These are phyloP conservation scores for Epichloe bromicola DNA, from an alignment of 2,329 filamentous ascomycete species.

Conservation along the genomic window DNA sequence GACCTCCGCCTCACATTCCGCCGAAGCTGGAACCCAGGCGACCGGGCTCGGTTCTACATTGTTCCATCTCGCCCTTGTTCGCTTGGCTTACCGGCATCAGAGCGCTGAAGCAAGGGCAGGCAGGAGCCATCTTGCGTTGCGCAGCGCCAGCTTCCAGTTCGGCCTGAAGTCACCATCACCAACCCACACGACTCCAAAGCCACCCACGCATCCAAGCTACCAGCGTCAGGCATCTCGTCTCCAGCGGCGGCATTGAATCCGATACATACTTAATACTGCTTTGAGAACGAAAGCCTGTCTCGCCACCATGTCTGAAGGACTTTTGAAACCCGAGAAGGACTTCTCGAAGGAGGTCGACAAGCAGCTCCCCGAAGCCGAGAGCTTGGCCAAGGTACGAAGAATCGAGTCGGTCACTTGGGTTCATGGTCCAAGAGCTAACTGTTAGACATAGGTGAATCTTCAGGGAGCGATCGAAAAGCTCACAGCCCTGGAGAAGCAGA, in stretches of 20 bases:
- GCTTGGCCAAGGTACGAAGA: constrained; percentile 61
- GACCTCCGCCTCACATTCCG: neutral
- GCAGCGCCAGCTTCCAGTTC: constrained; percentile 2
- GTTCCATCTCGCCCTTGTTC: constrained; percentile 24
- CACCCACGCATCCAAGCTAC: neutral
- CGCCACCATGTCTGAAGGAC: constrained; percentile 61
- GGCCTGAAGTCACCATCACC: constrained; percentile 13
- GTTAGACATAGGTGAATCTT: constrained; percentile 50
- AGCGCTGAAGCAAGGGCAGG: constrained; percentile 12
- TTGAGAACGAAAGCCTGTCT: neutral
- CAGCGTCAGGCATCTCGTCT: neutral
- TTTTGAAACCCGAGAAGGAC: constrained; percentile 94
- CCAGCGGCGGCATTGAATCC: neutral
- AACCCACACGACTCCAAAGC: neutral
- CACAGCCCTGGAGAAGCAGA: constrained; percentile 83
- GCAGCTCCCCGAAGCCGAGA: constrained; percentile 79
- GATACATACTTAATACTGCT: neutral
- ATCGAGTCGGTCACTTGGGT: constrained; percentile 19
- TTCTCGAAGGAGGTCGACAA: constrained; percentile 92
- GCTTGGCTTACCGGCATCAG: neutral
- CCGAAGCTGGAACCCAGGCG: neutral
- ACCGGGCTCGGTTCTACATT: constrained; percentile 1
- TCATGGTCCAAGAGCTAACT: constrained; percentile 8
- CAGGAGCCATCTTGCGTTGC: constrained; percentile 26
- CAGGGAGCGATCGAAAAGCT: constrained; percentile 90